A percentile compares a stretch with the other conserved stretches of the same genome.
phyloP scores from a whole-genome alignment of 176 grass and related monocot genomes.

The sorghum (Sorghum bicolor) region Sorghum_bicolor_NCBIv3 NC_012875.2:53584001-53584500 shows the following conservation, averaged over 20 bases:
- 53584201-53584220: too few species aligned
- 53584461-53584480: constrained; percentile 3
- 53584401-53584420: constrained; percentile 68
- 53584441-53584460: constrained; percentile 35
- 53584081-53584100: too few species aligned
- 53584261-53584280: constrained; percentile 65
- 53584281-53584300: constrained; percentile 51
- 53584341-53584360: constrained; percentile 62
- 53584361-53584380: constrained; percentile 55
- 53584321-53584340: constrained; percentile 60
- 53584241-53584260: constrained; percentile 43
- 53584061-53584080: too few species aligned
- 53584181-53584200: too few species aligned
- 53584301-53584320: constrained; percentile 53
- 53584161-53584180: too few species aligned
- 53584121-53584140: too few species aligned
- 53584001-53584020: too few species aligned
- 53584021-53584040: too few species aligned
- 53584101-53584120: too few species aligned
- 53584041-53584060: too few species aligned
- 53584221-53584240: constrained; percentile 41
- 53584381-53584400: constrained; percentile 62
- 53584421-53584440: constrained; percentile 14
- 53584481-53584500: constrained; percentile 25
- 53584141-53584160: too few species aligned